Conservation (phyloP, 75 land plant genomes). For the Cunninghamia lanceolata region DNA sequence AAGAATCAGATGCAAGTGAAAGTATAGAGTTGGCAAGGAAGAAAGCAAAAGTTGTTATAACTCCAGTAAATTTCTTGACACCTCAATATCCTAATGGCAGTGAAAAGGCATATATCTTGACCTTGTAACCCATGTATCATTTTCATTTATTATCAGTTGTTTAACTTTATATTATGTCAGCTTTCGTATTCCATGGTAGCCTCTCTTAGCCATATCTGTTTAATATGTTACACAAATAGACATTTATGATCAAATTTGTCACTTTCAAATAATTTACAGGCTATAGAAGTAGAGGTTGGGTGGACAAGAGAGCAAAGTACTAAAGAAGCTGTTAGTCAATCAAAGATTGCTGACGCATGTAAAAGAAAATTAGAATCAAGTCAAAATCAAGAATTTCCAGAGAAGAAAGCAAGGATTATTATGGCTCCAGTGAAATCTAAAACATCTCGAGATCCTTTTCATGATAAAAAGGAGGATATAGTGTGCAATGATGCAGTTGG, state of each 20-base stretch:
- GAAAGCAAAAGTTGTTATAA: background rate
- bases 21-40: background rate
- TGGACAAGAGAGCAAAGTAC: background rate
- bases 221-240: background rate
- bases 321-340: background rate
- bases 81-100: background rate
- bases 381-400: background rate
- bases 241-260: background rate
- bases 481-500: background rate
- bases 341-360: background rate
- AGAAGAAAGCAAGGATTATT: constrained; percentile 13
- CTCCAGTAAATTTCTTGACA: background rate
- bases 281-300: background rate
- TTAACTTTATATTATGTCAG: background rate
- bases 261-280: background rate
- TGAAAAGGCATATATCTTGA: background rate
- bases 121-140: background rate
- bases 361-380: constrained; percentile 7
- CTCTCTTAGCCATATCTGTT: background rate
- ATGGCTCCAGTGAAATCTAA: background rate
- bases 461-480: background rate
- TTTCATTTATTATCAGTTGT: background rate
- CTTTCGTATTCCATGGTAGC: background rate
- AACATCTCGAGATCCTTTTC: background rate
- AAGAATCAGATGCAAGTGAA: background rate